Base-by-base conservation (phyloP, 345 rosid genomes). In the Rhodamnia argentea region DNA sequence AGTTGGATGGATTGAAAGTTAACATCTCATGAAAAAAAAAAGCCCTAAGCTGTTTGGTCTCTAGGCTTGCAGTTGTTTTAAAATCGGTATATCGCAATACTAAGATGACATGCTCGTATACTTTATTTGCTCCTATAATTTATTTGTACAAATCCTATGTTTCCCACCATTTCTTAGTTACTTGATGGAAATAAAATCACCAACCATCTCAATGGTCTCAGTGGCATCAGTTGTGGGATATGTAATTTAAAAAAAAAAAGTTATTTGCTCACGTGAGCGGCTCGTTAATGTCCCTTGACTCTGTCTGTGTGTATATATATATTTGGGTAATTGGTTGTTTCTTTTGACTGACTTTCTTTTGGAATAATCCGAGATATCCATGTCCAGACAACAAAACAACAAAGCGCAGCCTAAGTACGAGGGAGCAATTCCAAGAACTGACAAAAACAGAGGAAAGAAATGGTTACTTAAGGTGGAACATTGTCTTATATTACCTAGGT, bases 81-180 rank as follows among this genome's bases (percentile, higher is more conserved):
- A 59, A 59, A 13, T 59, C 9, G 27, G 0, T 59, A 1, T 0
- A 1, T 7, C 15, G 13, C 1, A 12, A 1, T 59, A n/a, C 32
- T 44, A 44, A 44, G 47, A 44, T 44, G 9, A 44, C 47, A 44
- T 44, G 47, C 47, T 44, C 0, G 2, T 0, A n/a, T n/a, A n/a
- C n/a, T n/a, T n/a, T n/a, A n/a, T 37, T 37, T 37, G 40, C 40
- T 37, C 40, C 40, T 37, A 0, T 59, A 59, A 26, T 2, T 59
- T 13, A 26, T 59, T 59, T 59, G 16, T n/a, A 59, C n/a, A 12
- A n/a, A 59, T 26, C 32, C 16, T 1, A 0, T 0, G 3, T 59
- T 12, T 59, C n/a, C 13, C 16, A 20, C 26, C 6, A 1, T 44
- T 44, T 44, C 47, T 44, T 44, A 44, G 47, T 44, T 44, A 44